phyloP scores from a whole-genome alignment of 2,329 filamentous ascomycete genomes.

The Chrysosphaeria jannelii region DNA sequence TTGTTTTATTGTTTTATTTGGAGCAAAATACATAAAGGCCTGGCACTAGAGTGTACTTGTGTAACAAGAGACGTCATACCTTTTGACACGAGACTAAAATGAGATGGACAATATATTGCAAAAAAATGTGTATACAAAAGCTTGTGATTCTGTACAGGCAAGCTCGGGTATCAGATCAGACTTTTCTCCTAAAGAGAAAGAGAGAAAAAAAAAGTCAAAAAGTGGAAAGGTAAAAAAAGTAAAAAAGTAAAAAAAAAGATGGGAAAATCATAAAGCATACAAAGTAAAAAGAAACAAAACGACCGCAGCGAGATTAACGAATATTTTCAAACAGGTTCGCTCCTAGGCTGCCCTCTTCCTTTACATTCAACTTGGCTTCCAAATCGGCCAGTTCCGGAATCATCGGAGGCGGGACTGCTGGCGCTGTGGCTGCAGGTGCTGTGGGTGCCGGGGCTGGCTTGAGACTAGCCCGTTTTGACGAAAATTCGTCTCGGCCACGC shows the following conservation, averaged over 20 bases:
- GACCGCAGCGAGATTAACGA: constrained; percentile 6
- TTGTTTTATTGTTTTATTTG: no score
- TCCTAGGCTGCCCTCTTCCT: constrained; percentile 16
- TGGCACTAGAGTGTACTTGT: no score
- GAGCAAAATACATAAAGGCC: no score
- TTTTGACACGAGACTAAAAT: no score
- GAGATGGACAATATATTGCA: no score
- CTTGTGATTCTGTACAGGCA: no score
- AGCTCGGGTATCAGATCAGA: no score
- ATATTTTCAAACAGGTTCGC: constrained; percentile 28
- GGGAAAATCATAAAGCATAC: background rate
- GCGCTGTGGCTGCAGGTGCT: constrained; percentile 13
- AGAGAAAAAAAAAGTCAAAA: constrained; percentile 1
- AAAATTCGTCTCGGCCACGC: constrained; percentile 6
- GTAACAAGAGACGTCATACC: no score
- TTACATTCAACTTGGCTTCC: constrained; percentile 16
- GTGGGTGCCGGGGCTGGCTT: constrained; percentile 5
- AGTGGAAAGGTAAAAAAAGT: constrained; percentile 2
- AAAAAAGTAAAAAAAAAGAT: constrained; percentile 1
- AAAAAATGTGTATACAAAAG: no score
- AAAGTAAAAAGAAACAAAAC: background rate
- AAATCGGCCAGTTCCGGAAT: constrained; percentile 25
- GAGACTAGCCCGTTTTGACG: constrained; percentile 13
- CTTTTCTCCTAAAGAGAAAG: constrained; percentile 1
- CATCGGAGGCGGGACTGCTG: constrained; percentile 19